Percentiles rank a stretch among this genome's conserved stretches.
These are phyloP conservation scores for Lophiostoma macrostomum DNA, from an alignment of 495 filamentous ascomycete species.

Conservation along the genomic window DNA sequence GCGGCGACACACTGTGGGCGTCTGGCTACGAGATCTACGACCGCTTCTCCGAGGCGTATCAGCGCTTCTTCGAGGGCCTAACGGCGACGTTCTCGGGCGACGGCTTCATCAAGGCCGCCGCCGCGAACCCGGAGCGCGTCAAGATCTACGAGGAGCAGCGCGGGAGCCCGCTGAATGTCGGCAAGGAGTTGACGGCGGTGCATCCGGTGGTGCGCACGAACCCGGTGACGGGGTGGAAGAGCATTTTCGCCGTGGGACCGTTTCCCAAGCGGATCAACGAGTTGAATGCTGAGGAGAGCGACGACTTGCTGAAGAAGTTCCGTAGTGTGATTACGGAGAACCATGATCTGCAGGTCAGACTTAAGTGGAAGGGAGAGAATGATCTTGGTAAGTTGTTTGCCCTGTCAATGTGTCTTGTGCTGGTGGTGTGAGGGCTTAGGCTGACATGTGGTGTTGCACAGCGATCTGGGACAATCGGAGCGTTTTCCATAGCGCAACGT, in stretches of 20 bases:
- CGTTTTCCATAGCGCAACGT: constrained; percentile 66
- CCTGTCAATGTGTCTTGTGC: neutral
- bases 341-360: constrained; percentile 71
- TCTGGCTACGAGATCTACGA: constrained; percentile 79
- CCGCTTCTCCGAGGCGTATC: constrained; percentile 63
- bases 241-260: constrained; percentile 60
- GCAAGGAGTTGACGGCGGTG: constrained; percentile 57
- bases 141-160: constrained; percentile 49
- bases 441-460: neutral
- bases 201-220: constrained; percentile 76
- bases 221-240: constrained; percentile 76
- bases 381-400: constrained; percentile 18
- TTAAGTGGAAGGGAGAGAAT: constrained; percentile 45
- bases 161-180: constrained; percentile 66
- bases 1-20: constrained; percentile 75
- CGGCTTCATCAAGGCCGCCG: constrained; percentile 55
- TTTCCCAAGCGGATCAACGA: constrained; percentile 63
- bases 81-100: constrained; percentile 64
- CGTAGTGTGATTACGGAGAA: constrained; percentile 62
- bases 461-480: constrained; percentile 77
- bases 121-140: constrained; percentile 47
- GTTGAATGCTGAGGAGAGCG: constrained; percentile 63
- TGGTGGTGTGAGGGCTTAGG: constrained; percentile 53
- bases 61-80: constrained; percentile 62
- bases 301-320: constrained; percentile 59